Conservation (phyloP, 1,284 basidiomycete genomes). For the Austroboletus niveus region DNA sequence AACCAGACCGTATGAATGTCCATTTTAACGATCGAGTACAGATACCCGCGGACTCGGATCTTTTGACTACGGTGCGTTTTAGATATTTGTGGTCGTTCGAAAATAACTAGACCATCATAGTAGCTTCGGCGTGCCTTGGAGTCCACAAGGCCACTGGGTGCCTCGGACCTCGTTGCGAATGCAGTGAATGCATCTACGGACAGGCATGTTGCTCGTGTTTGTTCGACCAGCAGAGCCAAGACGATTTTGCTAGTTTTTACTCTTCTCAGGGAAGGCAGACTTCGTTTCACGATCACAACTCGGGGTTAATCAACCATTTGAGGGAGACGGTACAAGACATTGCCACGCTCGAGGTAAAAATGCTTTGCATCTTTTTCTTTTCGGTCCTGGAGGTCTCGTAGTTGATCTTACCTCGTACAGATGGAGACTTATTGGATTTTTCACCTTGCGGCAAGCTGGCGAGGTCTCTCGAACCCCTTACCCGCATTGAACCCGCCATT, state of each 20-base stretch:
- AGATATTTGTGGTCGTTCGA: not conserved
- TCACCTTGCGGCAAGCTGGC: conserved; percentile 69
- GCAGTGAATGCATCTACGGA: conserved; percentile 73
- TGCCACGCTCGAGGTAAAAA: conserved; percentile 64
- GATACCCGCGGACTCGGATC: conserved; percentile 52
- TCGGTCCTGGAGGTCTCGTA: not conserved
- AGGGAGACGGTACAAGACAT: conserved; percentile 48
- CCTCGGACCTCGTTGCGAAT: conserved; percentile 40
- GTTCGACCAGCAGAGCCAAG: conserved; percentile 7
- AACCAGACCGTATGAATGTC: not conserved
- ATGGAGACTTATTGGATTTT: conserved; percentile 82
- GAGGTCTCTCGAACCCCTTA: conserved; percentile 23
- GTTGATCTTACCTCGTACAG: conserved; percentile 35
- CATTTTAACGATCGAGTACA: conserved; percentile 25
- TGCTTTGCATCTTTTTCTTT: not conserved
- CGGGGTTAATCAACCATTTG: conserved; percentile 59
- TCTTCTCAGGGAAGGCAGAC: conserved; percentile 81
- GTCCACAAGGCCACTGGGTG: conserved; percentile 41
- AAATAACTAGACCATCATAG: conserved; percentile 7
- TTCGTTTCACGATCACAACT: conserved; percentile 76
- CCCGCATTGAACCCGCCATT: conserved; percentile 38
- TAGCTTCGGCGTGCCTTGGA: conserved; percentile 51
- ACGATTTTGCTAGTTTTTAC: conserved; percentile 59
- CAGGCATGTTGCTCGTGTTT: conserved; percentile 44
- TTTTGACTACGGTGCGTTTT: conserved; percentile 47